Base-by-base conservation (phyloP, 495 filamentous ascomycete species). In the Daldinia bambusicola region DNA sequence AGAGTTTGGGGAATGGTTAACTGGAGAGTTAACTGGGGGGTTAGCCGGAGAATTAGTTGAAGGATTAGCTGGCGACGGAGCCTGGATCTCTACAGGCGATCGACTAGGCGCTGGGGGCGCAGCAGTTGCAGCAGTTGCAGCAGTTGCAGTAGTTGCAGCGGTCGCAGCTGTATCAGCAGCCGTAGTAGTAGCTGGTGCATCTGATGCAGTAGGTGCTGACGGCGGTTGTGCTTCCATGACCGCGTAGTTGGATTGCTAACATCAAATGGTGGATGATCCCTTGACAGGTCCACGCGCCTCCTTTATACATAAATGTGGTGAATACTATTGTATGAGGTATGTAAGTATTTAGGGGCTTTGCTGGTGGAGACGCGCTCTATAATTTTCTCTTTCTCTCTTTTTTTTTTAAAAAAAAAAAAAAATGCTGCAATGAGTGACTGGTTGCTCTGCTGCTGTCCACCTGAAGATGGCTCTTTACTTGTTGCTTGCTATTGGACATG, bases 151-250 rank as follows among this genome's bases (percentile, higher is more conserved):
- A 26, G 26, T n/a, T n/a, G 40, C 9, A 31, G 26, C 18, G n/a
- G n/a, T 34, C 3, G 7, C 32, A 13, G 40, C 40, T 43, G 40
- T 12, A 16, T n/a, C n/a, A n/a, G 45, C 14, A 1, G 26, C 3
- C 1, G 26, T 26, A 26, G 26, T 26, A 1, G 40, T 18, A 32
- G 30, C 20, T 48, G 43, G 14, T 48, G 43, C 43, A 48, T 6
- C 20, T 48, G 43, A 22, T 14, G 9, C 41, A 45, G 16, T 18
- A 1, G 48, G 45, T 26, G 50, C 50, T 6, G 26, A 26, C 30
- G 55, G 62, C 8, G 56, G 45, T 59, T 62, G 70, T 45, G 45
- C 37, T 55, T 73, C 66, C 70, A 73, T 73, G 18, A 57, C 57
- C 58, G 41, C 37, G 31, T 31, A 30, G 37, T 56, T 59, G 22